Evolutionary conservation across 2,329 filamentous ascomycete species (phyloP), one percentile per base, ranked within the genome.

Genomic region (Fusarium sulawesiense): DNA sequence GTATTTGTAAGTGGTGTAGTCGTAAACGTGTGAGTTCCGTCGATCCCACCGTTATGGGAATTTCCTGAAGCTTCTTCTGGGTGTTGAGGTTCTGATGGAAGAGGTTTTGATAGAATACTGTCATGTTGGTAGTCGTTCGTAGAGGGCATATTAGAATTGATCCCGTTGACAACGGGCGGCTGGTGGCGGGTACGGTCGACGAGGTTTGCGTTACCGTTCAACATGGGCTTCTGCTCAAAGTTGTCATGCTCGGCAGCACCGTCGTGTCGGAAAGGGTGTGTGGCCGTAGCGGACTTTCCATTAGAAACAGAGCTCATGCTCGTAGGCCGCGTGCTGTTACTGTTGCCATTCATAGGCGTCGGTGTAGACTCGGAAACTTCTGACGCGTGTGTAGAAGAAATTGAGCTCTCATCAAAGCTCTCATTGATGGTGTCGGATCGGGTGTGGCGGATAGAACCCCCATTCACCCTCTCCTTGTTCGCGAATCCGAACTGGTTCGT

Each of bases 241-340:
- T 55, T 65, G 54, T 63, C 41, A 61, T 60, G 44, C 59, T 76
- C 71, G 46, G 46, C 30, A 23, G 23, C 48, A 61, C 71, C 57
- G 56, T 77, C 70, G 74, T 78, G 76, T 54, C 60, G 79, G 47
- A 75, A 64, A 66, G 60, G 64, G 29, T 53, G 71, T n/a, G 76
- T 75, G 64, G 75, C 76, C 59, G 78, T 78, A 66, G 76, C 76
- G 60, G 83, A 81, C 72, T 83, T 84, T 70, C 85, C 87, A 76
- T 90, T 89, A 72, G 86, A 84, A 76, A 88, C 76, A 40, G 87
- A 85, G 78, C 83, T 87, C 81, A 90, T 87, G 80, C 85, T 90
- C 75, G 87, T 85, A 8, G 81, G 79, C 48, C 78, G 77, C 64
- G 80, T 81, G 51, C 71, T 73, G 75, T 78, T 81, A 48, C 73